Evolutionary conservation across 208 protist genomes (phyloP).

Genomic region (Zelonia costaricensis): DNA sequence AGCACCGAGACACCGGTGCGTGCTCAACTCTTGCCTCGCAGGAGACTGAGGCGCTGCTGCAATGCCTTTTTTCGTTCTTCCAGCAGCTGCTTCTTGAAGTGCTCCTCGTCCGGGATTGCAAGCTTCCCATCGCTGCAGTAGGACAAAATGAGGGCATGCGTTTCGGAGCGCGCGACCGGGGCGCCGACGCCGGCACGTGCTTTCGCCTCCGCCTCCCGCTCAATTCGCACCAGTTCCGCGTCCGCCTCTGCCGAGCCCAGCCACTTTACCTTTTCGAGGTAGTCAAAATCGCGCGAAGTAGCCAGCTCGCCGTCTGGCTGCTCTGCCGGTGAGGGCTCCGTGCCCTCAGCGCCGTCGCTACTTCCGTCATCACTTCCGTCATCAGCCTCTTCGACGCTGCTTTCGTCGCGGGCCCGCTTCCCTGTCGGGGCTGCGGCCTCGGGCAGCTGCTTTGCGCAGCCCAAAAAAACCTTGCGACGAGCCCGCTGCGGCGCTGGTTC

Average conservation of each 20-base stretch:
- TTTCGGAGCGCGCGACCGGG: background rate
- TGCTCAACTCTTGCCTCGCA: conserved; percentile 9
- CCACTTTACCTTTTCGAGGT: conserved; percentile 22
- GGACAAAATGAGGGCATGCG: conserved; percentile 14
- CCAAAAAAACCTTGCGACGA: conserved; percentile 64
- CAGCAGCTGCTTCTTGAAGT: conserved; percentile 42
- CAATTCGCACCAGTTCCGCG: conserved; percentile 26
- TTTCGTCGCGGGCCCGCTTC: conserved; percentile 21
- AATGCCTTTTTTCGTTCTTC: conserved; percentile 40
- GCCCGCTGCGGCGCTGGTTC: conserved; percentile 1
- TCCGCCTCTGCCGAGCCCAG: conserved; percentile 25
- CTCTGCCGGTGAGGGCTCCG: background rate
- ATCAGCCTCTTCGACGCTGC: conserved; percentile 6
- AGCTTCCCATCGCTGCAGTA: conserved; percentile 35
- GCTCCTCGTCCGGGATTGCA: conserved; percentile 46
- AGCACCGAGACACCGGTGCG: too few relatives aligned
- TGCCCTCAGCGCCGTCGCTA: too few relatives aligned
- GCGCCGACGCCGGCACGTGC: conserved; percentile 2
- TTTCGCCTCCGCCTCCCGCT: conserved; percentile 31
- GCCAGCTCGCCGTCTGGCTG: background rate
- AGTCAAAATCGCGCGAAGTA: conserved; percentile 6
- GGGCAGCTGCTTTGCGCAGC: conserved; percentile 72
- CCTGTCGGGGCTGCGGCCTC: conserved; percentile 38
- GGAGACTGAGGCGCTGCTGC: conserved; percentile 30
- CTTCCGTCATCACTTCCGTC: background rate